phyloP scores from a whole-genome alignment of 1,139 yeast genomes.

The Geotrichum macrosporum region DNA sequence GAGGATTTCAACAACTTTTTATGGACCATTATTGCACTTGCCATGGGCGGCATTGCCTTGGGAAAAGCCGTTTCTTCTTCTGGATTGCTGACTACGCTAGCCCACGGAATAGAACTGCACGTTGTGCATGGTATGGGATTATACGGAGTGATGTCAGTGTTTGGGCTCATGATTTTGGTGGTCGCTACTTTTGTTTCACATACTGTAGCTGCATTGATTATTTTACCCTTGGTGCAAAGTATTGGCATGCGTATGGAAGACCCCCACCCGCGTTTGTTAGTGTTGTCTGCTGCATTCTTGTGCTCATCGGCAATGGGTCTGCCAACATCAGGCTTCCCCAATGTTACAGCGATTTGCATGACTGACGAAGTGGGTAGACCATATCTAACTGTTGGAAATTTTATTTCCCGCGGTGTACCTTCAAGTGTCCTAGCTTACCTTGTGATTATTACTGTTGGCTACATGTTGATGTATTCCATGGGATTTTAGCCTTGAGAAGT shows the following conservation, averaged over 20 bases:
- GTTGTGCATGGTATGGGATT: constrained; percentile 56
- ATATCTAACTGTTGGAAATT: constrained; percentile 74
- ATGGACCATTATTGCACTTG: constrained; percentile 88
- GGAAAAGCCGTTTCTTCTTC: constrained; percentile 90
- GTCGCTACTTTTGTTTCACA: constrained; percentile 94
- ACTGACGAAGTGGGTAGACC: constrained; percentile 85
- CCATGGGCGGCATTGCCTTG: constrained; percentile 94
- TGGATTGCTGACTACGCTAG: constrained; percentile 76
- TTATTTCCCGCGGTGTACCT: constrained; percentile 85
- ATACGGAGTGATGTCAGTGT: constrained; percentile 64
- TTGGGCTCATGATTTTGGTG: constrained; percentile 71
- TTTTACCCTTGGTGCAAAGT: constrained; percentile 81
- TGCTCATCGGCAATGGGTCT: constrained; percentile 94
- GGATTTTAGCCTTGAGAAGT: constrained; percentile 35
- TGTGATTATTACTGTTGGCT: constrained; percentile 74
- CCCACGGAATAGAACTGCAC: constrained; percentile 56
- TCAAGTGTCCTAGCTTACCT: constrained; percentile 68
- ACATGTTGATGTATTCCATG: constrained; percentile 58
- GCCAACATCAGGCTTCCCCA: constrained; percentile 96
- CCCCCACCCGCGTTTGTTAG: constrained; percentile 67
- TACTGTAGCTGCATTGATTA: constrained; percentile 90
- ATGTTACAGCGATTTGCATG: constrained; percentile 90
- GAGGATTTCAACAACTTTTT: constrained; percentile 90
- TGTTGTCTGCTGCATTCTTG: constrained; percentile 77
- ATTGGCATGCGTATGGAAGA: constrained; percentile 68